Evolutionary conservation across 805 yeast species (phyloP).

Genomic region (Helenozyma baotianmanensis): DNA sequence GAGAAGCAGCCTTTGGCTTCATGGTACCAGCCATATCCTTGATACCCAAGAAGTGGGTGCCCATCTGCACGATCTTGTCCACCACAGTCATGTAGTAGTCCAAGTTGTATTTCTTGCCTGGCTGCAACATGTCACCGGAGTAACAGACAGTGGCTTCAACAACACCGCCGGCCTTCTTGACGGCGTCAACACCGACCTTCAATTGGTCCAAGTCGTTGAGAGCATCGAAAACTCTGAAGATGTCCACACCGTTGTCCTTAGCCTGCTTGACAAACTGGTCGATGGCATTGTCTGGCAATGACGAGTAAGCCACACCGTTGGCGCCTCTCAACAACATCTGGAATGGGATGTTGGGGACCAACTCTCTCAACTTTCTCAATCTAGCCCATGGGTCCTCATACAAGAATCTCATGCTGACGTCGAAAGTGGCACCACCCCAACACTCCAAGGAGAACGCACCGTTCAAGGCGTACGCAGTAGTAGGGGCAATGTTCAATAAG

Average conservation of each 20-base stretch:
- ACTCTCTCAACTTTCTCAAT: slow-evolving; percentile 76
- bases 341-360: slow-evolving; percentile 98
- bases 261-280: slow-evolving; percentile 96
- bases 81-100: slow-evolving; percentile 81
- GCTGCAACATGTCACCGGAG: slow-evolving; percentile 97
- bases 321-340: slow-evolving; percentile 99
- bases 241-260: slow-evolving; percentile 92
- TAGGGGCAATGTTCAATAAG: slow-evolving; percentile 83
- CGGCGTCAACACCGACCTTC: slow-evolving; percentile 97
- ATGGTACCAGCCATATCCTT: slow-evolving; percentile 99
- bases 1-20: slow-evolving; percentile 88
- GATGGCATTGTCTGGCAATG: slow-evolving; percentile 97
- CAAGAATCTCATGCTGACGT: slow-evolving; percentile 96
- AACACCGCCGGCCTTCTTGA: slow-evolving; percentile 97
- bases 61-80: slow-evolving; percentile 82
- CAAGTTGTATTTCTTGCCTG: slow-evolving; percentile 93
- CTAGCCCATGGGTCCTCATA: slow-evolving; percentile 99
- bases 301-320: slow-evolving; percentile 97
- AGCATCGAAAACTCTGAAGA: slow-evolving; percentile 97
- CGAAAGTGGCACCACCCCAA: slow-evolving; percentile 99
- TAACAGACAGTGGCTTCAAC: slow-evolving; percentile 98
- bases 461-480: slow-evolving; percentile 84
- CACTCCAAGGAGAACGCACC: slow-evolving; percentile 96
- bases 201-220: slow-evolving; percentile 94
- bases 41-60: slow-evolving; percentile 95